These are phyloP conservation scores for Geosmithia putterillii DNA, from an alignment of 2,329 filamentous ascomycete genomes.

Conservation along the genomic window DNA sequence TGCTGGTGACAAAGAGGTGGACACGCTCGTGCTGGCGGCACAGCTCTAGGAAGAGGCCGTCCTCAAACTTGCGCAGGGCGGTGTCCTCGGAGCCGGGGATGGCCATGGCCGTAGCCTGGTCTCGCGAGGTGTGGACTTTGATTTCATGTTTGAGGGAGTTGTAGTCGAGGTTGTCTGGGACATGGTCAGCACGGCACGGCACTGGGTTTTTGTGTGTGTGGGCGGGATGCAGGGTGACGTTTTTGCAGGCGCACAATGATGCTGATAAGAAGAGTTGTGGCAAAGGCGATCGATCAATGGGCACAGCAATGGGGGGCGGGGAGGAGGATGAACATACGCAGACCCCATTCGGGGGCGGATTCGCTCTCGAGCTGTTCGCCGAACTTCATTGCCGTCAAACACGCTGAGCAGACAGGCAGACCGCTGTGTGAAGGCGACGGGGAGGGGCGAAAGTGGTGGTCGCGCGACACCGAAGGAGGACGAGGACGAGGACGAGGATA, in stretches of 20 bases:
- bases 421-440: too few relatives aligned
- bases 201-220: too few relatives aligned
- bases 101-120: conserved; percentile 56
- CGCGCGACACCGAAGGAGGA: too few relatives aligned
- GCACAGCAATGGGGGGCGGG: neutral
- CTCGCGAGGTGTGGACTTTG: conserved; percentile 63
- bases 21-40: conserved; percentile 64
- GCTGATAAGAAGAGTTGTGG: too few relatives aligned
- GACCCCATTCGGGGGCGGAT: conserved; percentile 72
- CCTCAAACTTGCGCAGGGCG: conserved; percentile 51
- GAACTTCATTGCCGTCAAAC: too few relatives aligned
- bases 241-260: neutral
- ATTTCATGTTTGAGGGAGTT: conserved; percentile 77
- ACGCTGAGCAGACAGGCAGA: too few relatives aligned
- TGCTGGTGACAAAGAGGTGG: conserved; percentile 67
- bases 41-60: conserved; percentile 60
- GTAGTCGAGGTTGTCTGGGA: conserved; percentile 73
- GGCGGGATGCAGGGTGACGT: neutral
- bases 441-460: too few relatives aligned
- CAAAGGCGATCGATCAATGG: neutral
- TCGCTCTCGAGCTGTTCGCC: conserved; percentile 52
- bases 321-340: conserved; percentile 37
- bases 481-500: too few relatives aligned
- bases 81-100: conserved; percentile 61
- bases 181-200: neutral